Evolutionary conservation across 495 filamentous ascomycete genomes (phyloP), one percentile per base, ranked within the genome.

Genomic region (Penicillium waksmanii): DNA sequence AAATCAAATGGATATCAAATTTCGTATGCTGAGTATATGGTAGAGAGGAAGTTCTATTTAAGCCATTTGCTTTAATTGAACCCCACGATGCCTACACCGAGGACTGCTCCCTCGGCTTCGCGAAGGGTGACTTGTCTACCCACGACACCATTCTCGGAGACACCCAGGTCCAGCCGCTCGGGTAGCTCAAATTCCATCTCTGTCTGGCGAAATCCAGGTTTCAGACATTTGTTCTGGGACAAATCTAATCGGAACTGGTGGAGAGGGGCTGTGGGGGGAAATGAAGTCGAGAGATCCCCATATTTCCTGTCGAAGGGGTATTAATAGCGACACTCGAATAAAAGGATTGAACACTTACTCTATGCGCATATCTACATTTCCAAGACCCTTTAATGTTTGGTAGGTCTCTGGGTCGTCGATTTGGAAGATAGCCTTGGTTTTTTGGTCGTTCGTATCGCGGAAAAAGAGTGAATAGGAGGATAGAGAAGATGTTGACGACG

Each of bases 151-250:
- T 55, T 66, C 49, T 74, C 71, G 13, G 76, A 79, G 33, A 77
- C 69, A 7, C 72, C 81, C 73, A 89, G 72, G 69, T 83, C 85
- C 66, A 89, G 64, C 59, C 85, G 80, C 36, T 81, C 74, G 4
- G 88, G 83, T 19, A 86, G 70, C 59, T 77, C 68, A 3, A 84
- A 79, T 58, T 84, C 84, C 25, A 79, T 67, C 49, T 69, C 66
- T 40, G 38, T 33, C 13, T 50, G 38, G 15, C 18, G 19, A 12
- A 34, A 12, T 1, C 38, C 35, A 0, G 51, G 17, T 6, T 27
- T 55, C n/a, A 48, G 57, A 25, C 31, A 23, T 21, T 49, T 35
- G 11, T 53, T 42, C 13, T 55, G 46, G 3, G 44, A 11, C 34
- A 71, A 46, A 13, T 66, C 52, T 9, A 77, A 31, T 17, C 38